phyloP scores from a whole-genome alignment of 2,329 filamentous ascomycete species.

The Apiospora phragmitis region DNA sequence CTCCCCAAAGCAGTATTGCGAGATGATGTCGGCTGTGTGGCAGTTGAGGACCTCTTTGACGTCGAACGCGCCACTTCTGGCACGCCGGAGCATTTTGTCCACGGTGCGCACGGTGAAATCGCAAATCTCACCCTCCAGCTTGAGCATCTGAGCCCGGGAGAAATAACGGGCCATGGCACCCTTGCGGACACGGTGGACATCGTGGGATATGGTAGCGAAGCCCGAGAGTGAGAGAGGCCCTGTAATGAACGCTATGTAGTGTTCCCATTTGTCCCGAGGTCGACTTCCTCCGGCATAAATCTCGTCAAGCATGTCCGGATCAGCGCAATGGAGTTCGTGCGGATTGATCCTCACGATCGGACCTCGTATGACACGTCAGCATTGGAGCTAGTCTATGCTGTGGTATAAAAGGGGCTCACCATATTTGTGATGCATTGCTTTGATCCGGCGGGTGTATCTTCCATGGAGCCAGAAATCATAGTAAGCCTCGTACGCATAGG shows the following conservation, averaged over 20 bases:
- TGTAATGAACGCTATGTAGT: background rate
- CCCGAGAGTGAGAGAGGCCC: background rate
- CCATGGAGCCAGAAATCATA: constrained; percentile 21
- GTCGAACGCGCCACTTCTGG: constrained; percentile 14
- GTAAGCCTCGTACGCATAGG: constrained; percentile 23
- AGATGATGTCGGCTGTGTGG: constrained; percentile 24
- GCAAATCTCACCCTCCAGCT: constrained; percentile 32
- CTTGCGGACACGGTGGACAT: constrained; percentile 9
- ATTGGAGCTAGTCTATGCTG: constrained; percentile 24
- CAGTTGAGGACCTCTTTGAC: constrained; percentile 21
- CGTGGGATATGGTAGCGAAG: constrained; percentile 10
- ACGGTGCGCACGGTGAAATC: constrained; percentile 27
- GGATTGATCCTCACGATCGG: constrained; percentile 17
- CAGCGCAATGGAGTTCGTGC: constrained; percentile 15
- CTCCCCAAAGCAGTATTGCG: constrained; percentile 24
- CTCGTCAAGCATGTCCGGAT: constrained; percentile 14
- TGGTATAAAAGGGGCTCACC: constrained; percentile 15
- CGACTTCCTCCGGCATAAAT: constrained; percentile 14
- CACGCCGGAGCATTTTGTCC: constrained; percentile 27
- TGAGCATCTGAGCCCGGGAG: constrained; percentile 28
- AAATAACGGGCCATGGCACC: constrained; percentile 30
- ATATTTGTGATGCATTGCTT: constrained; percentile 24
- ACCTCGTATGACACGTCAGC: background rate
- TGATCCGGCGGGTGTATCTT: constrained; percentile 20
- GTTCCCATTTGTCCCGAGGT: constrained; percentile 14